These are phyloP conservation scores for Ophiostoma montium DNA, from an alignment of 2,329 filamentous ascomycete genomes.

Conservation along the genomic window DNA sequence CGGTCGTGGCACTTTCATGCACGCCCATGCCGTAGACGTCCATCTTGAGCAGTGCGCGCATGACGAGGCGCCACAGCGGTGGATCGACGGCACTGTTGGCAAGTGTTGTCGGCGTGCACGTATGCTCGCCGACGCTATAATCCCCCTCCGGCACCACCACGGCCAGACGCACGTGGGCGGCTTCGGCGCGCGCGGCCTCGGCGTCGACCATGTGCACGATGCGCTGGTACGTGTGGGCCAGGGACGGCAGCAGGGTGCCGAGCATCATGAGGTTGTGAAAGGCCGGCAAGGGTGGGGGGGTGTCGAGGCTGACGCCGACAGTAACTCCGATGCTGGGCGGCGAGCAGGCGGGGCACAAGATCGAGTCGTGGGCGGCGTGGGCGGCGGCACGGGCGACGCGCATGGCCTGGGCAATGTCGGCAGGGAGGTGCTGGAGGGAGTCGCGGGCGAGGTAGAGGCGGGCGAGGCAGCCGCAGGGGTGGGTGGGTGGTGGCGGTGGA, in stretches of 20 bases:
- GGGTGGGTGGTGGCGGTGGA: constrained; percentile 10
- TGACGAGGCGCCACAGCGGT: constrained; percentile 36
- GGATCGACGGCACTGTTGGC: constrained; percentile 35
- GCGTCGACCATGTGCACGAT: constrained; percentile 41
- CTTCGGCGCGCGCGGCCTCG: constrained; percentile 31
- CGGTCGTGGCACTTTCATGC: too few relatives aligned
- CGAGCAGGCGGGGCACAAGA: constrained; percentile 37
- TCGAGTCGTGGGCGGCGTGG: constrained; percentile 34
- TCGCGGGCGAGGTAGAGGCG: constrained; percentile 36
- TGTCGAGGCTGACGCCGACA: constrained; percentile 20
- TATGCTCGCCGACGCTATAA: constrained; percentile 28
- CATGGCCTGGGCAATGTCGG: constrained; percentile 32
- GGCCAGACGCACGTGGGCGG: constrained; percentile 26
- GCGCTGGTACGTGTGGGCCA: constrained; percentile 41
- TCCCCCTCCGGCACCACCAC: constrained; percentile 31
- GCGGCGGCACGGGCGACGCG: constrained; percentile 32
- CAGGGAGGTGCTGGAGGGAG: constrained; percentile 32
- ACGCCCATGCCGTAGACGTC: constrained; percentile 49
- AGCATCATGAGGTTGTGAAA: constrained; percentile 48
- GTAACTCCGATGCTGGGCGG: too few relatives aligned
- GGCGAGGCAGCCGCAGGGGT: constrained; percentile 32
- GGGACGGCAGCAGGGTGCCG: constrained; percentile 40
- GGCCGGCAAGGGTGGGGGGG: constrained; percentile 29
- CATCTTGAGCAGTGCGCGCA: constrained; percentile 38
- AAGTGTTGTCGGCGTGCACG: constrained; percentile 21